Percentiles rank a stretch among this genome's conserved stretches.
Conservation (phyloP, 169 alveolate species). For the Babesia ovata region DNA sequence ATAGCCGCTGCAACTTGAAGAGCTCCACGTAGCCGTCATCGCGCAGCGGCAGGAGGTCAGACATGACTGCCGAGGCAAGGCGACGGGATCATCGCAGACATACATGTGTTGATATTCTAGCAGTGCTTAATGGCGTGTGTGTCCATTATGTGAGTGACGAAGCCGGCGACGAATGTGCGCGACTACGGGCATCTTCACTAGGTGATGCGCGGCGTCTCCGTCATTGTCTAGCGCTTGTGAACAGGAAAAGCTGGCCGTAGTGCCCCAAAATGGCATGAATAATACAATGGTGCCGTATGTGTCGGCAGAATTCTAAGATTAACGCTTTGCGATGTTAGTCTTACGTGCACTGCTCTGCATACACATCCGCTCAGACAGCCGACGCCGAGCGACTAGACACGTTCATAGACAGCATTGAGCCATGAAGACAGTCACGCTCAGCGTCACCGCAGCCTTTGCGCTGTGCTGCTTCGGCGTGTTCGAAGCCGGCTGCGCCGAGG, state of each 20-base stretch:
- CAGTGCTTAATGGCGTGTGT: no score
- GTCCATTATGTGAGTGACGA: no score
- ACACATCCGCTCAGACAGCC: constrained; percentile 24
- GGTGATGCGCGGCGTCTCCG: no score
- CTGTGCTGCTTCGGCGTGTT: background rate
- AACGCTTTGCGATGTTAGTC: no score
- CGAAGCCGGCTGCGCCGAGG: background rate
- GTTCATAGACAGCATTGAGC: background rate
- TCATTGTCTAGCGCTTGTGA: no score
- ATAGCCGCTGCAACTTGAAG: constrained; percentile 55
- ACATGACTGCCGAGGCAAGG: background rate
- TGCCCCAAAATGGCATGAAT: no score
- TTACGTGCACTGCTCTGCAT: constrained; percentile 22
- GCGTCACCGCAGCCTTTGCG: background rate
- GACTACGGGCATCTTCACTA: no score
- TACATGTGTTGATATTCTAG: no score
- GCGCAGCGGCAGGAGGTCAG: constrained; percentile 3
- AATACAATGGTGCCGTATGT: no score
- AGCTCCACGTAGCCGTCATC: constrained; percentile 63
- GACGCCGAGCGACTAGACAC: background rate
- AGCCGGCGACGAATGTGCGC: no score
- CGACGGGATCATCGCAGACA: background rate
- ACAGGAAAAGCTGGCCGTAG: no score
- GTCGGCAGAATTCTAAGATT: no score
- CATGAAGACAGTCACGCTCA: background rate